A percentile compares a stretch with the other conserved stretches of the same genome.
Evolutionary conservation across 2,329 filamentous ascomycete species (phyloP).

Genomic region (Aureobasidium sp.): DNA sequence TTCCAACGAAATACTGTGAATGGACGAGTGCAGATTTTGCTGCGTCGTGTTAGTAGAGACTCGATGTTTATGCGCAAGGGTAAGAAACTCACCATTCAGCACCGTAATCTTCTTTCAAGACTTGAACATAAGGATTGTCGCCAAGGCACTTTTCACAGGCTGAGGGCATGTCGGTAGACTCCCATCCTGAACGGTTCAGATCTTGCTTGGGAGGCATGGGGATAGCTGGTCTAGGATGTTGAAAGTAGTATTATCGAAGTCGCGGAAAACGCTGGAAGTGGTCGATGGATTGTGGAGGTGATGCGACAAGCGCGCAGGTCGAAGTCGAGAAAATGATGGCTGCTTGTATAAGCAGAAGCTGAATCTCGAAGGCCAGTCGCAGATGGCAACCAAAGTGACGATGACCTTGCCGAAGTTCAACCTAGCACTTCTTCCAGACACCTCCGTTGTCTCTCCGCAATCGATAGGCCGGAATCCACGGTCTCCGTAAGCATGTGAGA

Average conservation of each 20-base stretch:
- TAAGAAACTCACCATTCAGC: constrained; percentile 36
- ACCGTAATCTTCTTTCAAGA: constrained; percentile 95
- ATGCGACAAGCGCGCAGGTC: neutral
- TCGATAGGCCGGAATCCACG: neutral
- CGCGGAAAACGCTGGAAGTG: neutral
- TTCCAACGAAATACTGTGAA: constrained; percentile 97
- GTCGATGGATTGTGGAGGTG: neutral
- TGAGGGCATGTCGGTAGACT: constrained; percentile 82
- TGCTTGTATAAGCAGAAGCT: constrained; percentile 9
- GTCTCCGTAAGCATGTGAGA: neutral
- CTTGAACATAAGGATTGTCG: constrained; percentile 96
- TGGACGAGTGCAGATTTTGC: constrained; percentile 73
- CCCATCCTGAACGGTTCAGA: constrained; percentile 91
- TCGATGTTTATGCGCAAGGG: no score
- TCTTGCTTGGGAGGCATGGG: constrained; percentile 84
- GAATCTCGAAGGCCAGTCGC: neutral
- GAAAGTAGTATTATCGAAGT: neutral
- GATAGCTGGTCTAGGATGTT: neutral
- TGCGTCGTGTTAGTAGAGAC: neutral
- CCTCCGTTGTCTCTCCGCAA: constrained; percentile 4
- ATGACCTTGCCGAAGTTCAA: constrained; percentile 60
- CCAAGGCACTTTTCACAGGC: constrained; percentile 90
- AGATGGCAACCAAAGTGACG: neutral
- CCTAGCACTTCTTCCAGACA: constrained; percentile 29
- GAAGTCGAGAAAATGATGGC: neutral